phyloP scores from a whole-genome alignment of 352 stramenopile species.

The Phytophthora idaei region DNA sequence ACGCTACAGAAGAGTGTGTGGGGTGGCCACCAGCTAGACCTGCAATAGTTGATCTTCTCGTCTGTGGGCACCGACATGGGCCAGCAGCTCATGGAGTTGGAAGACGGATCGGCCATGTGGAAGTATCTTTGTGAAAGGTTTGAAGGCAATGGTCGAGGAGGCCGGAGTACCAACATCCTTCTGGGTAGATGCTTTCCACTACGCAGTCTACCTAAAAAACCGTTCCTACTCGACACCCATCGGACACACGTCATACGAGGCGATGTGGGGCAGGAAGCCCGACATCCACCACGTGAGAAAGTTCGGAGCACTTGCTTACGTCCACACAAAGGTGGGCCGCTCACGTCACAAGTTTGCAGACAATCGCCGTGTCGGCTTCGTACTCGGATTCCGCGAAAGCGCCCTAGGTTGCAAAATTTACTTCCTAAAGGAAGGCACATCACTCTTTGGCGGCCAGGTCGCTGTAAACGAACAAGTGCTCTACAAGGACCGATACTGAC shows the following conservation, averaged over 20 bases:
- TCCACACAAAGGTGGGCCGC: constrained; percentile 2
- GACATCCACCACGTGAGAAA: constrained; percentile 3
- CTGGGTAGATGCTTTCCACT: constrained; percentile 1
- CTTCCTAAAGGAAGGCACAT: not conserved
- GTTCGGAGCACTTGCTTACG: constrained; percentile 1
- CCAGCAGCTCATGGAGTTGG: no score
- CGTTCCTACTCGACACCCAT: not conserved
- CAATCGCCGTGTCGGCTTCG: constrained; percentile 1
- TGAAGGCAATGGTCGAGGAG: no score
- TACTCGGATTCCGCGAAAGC: not conserved
- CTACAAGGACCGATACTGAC: constrained; percentile 4
- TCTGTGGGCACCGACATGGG: no score
- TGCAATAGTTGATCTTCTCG: no score
- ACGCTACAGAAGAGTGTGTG: no score
- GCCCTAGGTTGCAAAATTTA: constrained; percentile 8
- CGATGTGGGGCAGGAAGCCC: constrained; percentile 5
- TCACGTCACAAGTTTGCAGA: constrained; percentile 3
- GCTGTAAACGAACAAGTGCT: not conserved
- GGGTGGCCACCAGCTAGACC: no score
- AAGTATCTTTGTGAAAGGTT: no score
- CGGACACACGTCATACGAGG: not conserved
- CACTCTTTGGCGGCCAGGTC: not conserved
- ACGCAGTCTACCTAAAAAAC: constrained; percentile 5
- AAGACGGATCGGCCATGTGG: no score
- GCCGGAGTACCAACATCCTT: not conserved